phyloP scores from a whole-genome alignment of 805 yeast species.

The Lipomyces sp. region DNA sequence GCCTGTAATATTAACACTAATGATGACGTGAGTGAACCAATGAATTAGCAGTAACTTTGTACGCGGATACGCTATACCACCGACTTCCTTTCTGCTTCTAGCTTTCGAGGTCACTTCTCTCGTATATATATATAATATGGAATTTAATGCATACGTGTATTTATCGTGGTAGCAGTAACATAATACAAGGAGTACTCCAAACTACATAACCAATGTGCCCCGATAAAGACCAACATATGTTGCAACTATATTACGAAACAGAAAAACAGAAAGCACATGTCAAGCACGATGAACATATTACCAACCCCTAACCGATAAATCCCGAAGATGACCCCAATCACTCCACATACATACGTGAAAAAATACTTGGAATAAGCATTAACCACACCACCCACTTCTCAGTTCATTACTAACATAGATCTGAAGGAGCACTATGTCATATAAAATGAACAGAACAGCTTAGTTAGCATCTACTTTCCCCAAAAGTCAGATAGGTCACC shows the following conservation, averaged over 20 bases:
- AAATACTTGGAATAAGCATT: neutral
- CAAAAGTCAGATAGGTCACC: conserved; percentile 58
- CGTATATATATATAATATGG: neutral
- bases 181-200: conserved; percentile 16
- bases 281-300: conserved; percentile 4
- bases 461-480: conserved; percentile 35
- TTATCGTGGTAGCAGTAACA: conserved; percentile 6
- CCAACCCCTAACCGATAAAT: conserved; percentile 3
- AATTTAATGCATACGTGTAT: neutral
- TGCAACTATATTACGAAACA: neutral
- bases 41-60: too few species aligned
- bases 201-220: conserved; percentile 12
- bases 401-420: conserved; percentile 2
- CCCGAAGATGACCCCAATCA: neutral
- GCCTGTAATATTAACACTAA: too few species aligned
- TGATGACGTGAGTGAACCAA: too few species aligned
- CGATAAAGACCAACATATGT: neutral
- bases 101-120: too few species aligned
- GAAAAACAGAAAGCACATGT: neutral
- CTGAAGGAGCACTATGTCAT: neutral
- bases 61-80: too few species aligned
- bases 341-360: conserved; percentile 1
- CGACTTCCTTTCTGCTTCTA: too few species aligned
- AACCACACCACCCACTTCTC: neutral
- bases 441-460: neutral